These are phyloP conservation scores for Tremella mesenterica DNA, from an alignment of 768 basidiomycete species.

Conservation along the genomic window DNA sequence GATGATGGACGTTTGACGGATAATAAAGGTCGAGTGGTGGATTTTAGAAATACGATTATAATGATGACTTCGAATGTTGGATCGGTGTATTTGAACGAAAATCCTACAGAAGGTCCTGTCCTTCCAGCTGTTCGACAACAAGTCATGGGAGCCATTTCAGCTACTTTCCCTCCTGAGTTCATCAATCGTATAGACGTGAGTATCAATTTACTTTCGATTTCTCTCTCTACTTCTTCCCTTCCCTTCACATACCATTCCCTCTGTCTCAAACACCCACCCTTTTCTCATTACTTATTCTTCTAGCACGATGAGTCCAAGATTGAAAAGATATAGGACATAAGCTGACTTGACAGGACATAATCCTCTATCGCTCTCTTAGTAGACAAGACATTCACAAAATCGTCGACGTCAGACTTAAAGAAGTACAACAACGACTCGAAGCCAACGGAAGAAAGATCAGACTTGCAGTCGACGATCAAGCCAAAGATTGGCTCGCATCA, in stretches of 20 bases:
- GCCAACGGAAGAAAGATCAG: slow-evolving; percentile 64
- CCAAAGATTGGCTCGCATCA: slow-evolving; percentile 51
- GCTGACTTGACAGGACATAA: too few relatives aligned
- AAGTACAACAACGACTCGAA: slow-evolving; percentile 70
- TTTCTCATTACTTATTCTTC: too few relatives aligned
- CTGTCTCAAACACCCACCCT: too few relatives aligned
- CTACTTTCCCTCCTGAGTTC: slow-evolving; percentile 48
- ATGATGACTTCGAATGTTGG: slow-evolving; percentile 47
- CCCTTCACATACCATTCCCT: too few relatives aligned
- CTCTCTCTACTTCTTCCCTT: too few relatives aligned
- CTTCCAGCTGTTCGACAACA: slow-evolving; percentile 37
- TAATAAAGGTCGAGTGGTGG: slow-evolving; percentile 45
- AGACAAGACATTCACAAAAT: slow-evolving; percentile 68
- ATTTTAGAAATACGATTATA: slow-evolving; percentile 46
- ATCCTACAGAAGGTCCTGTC: slow-evolving; percentile 43
- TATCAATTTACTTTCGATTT: too few relatives aligned
- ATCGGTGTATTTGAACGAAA: slow-evolving; percentile 45
- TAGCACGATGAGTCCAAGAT: too few relatives aligned
- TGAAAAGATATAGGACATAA: too few relatives aligned
- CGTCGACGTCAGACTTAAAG: slow-evolving; percentile 76
- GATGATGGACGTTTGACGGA: slow-evolving; percentile 49
- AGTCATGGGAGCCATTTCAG: slow-evolving; percentile 44
- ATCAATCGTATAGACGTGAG: slow-evolving; percentile 46
- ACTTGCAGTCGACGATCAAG: slow-evolving; percentile 64
- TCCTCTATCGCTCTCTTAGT: slow-evolving; percentile 66